Evolutionary conservation across 169 alveolate genomes (phyloP), one percentile per base, ranked within the genome.

Genomic region (Eimeria falciformis): DNA sequence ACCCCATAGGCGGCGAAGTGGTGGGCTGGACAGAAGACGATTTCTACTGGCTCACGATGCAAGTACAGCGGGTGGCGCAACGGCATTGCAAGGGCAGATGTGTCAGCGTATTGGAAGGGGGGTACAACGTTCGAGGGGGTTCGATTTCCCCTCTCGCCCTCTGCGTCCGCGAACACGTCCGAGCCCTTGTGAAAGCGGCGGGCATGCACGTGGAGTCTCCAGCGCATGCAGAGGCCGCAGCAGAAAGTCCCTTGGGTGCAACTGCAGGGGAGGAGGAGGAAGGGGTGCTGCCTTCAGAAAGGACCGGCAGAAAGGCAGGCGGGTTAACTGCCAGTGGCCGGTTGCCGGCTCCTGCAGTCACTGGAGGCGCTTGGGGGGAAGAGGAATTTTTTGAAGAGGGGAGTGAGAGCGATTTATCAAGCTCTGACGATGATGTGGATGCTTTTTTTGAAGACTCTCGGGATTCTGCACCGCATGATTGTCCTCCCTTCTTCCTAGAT

Each of bases 71-170:
- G 45, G 96, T 98, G 5, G 99, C 99, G 47, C 98, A 98, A 92
- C 93, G 94, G 85, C 96, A 95, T 86, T 97, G 99, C 58, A 93
- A 96, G 58, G 99, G 99, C 14, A 97, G 99, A 90, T 94, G 99
- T 1, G 97, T 99, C 5, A 97, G 99, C 53, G 99, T 99, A 11
- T 94, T 99, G 23, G 99, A 99, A 91, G 99, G 99, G 14, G 99
- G 99, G 5, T 99, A 99, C 94, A 98, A 98, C 94, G 98, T 99
- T 7, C 96, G 96, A 12, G 97, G 97, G 11, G 97, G 97, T 14
- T 95, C 97, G 68, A 95, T 98, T 0, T 97, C 99, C 37, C 99
- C 99, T 18, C 95, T 99, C 69, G 99, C 99, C 4, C 95, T 96
- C 33, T 96, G 98, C 11, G 99, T 98, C 17, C 90, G 97, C 33